A percentile compares a stretch with the other conserved stretches of the same genome.
These are phyloP conservation scores for Tolypocladium pustulatum DNA, from an alignment of 2,329 filamentous ascomycete genomes.

Conservation along the genomic window DNA sequence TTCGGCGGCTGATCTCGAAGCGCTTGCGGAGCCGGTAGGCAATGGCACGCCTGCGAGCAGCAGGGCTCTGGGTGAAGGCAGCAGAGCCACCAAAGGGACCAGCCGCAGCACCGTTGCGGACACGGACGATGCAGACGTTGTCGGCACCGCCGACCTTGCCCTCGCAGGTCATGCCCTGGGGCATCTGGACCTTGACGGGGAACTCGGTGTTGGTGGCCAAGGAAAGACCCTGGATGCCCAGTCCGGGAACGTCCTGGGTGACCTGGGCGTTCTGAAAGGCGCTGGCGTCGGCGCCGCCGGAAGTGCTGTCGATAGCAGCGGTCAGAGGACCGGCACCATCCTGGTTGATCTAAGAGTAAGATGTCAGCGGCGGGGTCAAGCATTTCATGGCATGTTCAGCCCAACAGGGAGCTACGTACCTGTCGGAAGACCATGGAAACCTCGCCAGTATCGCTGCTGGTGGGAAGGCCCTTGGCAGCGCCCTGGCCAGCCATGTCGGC, in stretches of 20 bases:
- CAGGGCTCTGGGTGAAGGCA: conserved; percentile 51
- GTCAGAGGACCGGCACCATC: conserved; percentile 56
- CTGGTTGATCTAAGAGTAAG: conserved; percentile 51
- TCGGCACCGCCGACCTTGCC: conserved; percentile 45
- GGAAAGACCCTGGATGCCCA: conserved; percentile 45
- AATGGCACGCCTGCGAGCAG: conserved; percentile 50
- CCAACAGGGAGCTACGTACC: conserved; percentile 11
- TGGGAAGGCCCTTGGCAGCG: conserved; percentile 44
- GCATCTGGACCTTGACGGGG: conserved; percentile 55
- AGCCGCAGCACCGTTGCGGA: conserved; percentile 50
- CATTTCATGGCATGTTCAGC: neutral
- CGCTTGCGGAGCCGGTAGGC: conserved; percentile 36
- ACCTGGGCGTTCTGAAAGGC: conserved; percentile 52
- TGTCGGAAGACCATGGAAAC: conserved; percentile 53
- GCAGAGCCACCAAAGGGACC: conserved; percentile 58
- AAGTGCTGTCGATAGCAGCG: conserved; percentile 51
- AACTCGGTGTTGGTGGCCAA: conserved; percentile 52
- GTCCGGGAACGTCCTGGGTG: conserved; percentile 50
- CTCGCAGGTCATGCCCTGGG: conserved; percentile 55
- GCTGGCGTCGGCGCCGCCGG: conserved; percentile 46
- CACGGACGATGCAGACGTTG: conserved; percentile 55
- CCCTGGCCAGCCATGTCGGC: conserved; percentile 43
- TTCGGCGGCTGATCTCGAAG: conserved; percentile 19
- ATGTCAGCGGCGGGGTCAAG: neutral
- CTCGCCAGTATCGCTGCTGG: conserved; percentile 46